A percentile compares a stretch with the other conserved stretches of the same genome.
phyloP scores from a whole-genome alignment of 495 filamentous ascomycete genomes.

The Penicillium atrosanguineum region DNA sequence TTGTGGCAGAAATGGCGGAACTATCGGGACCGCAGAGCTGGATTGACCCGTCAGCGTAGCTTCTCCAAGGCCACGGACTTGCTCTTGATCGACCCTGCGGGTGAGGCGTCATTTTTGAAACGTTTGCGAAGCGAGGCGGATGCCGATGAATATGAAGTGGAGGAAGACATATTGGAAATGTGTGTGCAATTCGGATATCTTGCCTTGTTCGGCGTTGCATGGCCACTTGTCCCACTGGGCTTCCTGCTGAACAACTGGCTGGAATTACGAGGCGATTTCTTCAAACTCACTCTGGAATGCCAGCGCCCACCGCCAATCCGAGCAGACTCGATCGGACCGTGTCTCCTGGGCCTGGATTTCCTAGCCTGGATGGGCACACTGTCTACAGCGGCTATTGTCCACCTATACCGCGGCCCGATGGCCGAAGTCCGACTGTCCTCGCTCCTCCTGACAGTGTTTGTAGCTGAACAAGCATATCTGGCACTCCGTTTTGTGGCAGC shows the following conservation, averaged over 20 bases:
- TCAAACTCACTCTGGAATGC: slow-evolving; percentile 87
- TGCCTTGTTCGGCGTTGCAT: slow-evolving; percentile 84
- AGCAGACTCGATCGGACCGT: slow-evolving; percentile 90
- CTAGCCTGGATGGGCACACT: slow-evolving; percentile 86
- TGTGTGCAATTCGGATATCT: slow-evolving; percentile 66
- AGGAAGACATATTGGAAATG: slow-evolving; percentile 47
- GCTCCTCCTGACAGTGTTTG: slow-evolving; percentile 73
- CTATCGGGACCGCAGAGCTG: slow-evolving; percentile 24
- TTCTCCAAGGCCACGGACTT: slow-evolving; percentile 29
- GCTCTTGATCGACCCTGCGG: slow-evolving; percentile 52
- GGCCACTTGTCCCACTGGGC: slow-evolving; percentile 82
- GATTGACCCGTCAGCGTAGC: slow-evolving; percentile 16
- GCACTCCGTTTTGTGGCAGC: slow-evolving; percentile 63
- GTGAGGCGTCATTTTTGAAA: slow-evolving; percentile 72
- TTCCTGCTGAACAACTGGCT: slow-evolving; percentile 96
- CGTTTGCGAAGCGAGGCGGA: slow-evolving; percentile 80
- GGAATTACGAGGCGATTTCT: slow-evolving; percentile 84
- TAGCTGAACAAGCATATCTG: slow-evolving; percentile 83
- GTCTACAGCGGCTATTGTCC: slow-evolving; percentile 79
- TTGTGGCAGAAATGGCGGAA: slow-evolving; percentile 39
- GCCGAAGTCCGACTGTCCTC: slow-evolving; percentile 66
- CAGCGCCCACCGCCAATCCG: slow-evolving; percentile 85
- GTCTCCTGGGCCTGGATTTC: slow-evolving; percentile 81
- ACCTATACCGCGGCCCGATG: slow-evolving; percentile 69
- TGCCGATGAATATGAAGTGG: slow-evolving; percentile 78